Percentiles rank a stretch among this genome's conserved stretches.
These are phyloP conservation scores for Apiotrichum gamsii DNA, from an alignment of 1,284 basidiomycete species.

Conservation along the genomic window DNA sequence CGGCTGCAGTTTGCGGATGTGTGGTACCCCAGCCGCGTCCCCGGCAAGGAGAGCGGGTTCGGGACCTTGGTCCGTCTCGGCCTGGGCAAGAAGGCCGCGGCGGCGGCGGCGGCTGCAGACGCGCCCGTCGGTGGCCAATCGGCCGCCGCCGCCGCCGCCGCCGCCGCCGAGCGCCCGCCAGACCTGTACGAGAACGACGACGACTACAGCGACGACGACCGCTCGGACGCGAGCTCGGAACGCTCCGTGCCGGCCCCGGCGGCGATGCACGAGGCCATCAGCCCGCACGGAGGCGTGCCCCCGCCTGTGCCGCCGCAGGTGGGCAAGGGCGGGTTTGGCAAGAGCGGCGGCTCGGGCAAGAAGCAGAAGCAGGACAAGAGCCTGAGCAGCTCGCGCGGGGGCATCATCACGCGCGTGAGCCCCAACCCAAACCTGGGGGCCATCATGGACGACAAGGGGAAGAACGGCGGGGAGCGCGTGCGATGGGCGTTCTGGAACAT, in stretches of 20 bases:
- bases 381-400: conserved; percentile 10
- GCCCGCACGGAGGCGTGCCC: background rate
- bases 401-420: conserved; percentile 19
- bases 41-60: conserved; percentile 26
- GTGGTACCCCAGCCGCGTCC: conserved; percentile 35
- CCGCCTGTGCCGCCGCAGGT: background rate
- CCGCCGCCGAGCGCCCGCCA: conserved; percentile 1
- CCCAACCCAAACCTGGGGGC: conserved; percentile 56
- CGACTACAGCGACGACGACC: conserved; percentile 13
- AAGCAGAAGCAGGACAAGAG: conserved; percentile 9
- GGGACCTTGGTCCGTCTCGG: conserved; percentile 24
- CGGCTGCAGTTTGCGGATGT: conserved; percentile 37
- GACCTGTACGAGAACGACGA: conserved; percentile 14
- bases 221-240: background rate
- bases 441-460: conserved; percentile 58
- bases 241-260: conserved; percentile 2
- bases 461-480: conserved; percentile 61
- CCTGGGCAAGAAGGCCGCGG: conserved; percentile 13
- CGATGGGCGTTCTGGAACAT: conserved; percentile 79
- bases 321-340: conserved; percentile 7
- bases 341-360: conserved; percentile 1
- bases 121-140: too few species aligned
- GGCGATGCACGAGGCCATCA: conserved; percentile 2
- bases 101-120: background rate
- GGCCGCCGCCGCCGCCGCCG: too few species aligned